These are phyloP conservation scores for Aspergillus transmontanensis DNA, from an alignment of 2,329 filamentous ascomycete genomes.

Conservation along the genomic window DNA sequence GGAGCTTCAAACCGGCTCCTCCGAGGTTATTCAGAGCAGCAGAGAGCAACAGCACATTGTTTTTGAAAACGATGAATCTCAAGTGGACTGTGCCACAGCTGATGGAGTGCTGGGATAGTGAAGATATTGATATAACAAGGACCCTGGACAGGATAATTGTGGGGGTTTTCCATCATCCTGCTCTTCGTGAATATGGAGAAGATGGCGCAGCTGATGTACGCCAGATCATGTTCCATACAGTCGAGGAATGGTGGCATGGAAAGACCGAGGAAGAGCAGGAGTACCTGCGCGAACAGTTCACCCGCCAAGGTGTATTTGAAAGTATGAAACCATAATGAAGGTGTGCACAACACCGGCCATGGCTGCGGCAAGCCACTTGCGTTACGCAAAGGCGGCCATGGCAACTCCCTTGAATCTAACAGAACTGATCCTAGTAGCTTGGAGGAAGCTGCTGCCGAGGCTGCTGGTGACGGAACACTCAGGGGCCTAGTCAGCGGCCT, in stretches of 20 bases:
- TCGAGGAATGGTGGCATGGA: slow-evolving; percentile 79
- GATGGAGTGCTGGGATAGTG: slow-evolving; percentile 84
- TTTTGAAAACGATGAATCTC: slow-evolving; percentile 76
- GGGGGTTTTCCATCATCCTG: slow-evolving; percentile 87
- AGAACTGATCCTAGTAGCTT: slow-evolving; percentile 36
- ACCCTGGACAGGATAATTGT: slow-evolving; percentile 75
- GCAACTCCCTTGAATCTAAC: slow-evolving; percentile 22
- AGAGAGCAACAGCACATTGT: slow-evolving; percentile 83
- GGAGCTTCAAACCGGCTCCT: slow-evolving; percentile 82
- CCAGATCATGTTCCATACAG: slow-evolving; percentile 73
- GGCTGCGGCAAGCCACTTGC: slow-evolving; percentile 79
- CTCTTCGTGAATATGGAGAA: slow-evolving; percentile 68
- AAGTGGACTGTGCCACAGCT: slow-evolving; percentile 87
- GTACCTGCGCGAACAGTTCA: slow-evolving; percentile 73
- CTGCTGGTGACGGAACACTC: slow-evolving; percentile 65
- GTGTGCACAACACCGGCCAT: slow-evolving; percentile 80
- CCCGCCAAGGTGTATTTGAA: slow-evolving; percentile 72
- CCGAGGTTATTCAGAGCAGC: slow-evolving; percentile 84
- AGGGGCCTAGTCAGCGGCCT: slow-evolving; percentile 72
- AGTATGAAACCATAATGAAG: slow-evolving; percentile 83
- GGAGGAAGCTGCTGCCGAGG: slow-evolving; percentile 59
- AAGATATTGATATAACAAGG: slow-evolving; percentile 67
- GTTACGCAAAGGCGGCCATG: slow-evolving; percentile 63
- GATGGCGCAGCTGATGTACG: slow-evolving; percentile 75
- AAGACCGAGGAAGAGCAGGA: slow-evolving; percentile 65